Base-by-base conservation (phyloP, 768 basidiomycete species). In the Russula lepida region DNA sequence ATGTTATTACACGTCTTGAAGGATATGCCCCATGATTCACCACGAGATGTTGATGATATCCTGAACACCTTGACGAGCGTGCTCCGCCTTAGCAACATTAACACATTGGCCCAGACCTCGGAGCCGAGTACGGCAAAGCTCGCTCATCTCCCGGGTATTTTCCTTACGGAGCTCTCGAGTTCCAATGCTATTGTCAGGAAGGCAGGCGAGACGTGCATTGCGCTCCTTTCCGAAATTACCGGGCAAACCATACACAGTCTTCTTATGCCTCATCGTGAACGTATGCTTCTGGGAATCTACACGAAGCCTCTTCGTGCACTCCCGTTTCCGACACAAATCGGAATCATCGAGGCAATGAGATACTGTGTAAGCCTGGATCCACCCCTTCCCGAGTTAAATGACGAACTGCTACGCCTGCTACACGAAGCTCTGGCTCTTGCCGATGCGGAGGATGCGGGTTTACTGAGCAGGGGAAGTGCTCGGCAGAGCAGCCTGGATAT, bases 241-340 rank as follows among this genome's bases (percentile, higher is more conserved):
- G 82, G 82, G 13, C 83, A 82, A 64, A 79, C 89, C 1, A 79
- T 89, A 27, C 78, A 83, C 46, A 92, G 94, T 47, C 77, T 98
- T n/a, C 77, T 99, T 51, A 75, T 81, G 71, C 89, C 83, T 17
- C 88, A 94, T 68, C 86, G 92, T 50, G 92, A 94, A 64, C 85
- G 92, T 32, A 86, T 98, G 75, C 78, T 98, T 41, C 82, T 84
- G 19, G 83, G 88, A 2, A 94, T 99, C 66, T 98, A 89, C 75
- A 91, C 89, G n/a, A 98, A 98, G 70, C 97, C 97, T 13, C 80
- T 99, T 21, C 81, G 97, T 55, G 97, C 97, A 0, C 80, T 99
- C 27, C 94, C 94, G 1, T 95, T 98, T 71, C 80, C 88, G 17
- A 92, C 92, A 68, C 97, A 98, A 72, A 97, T 98, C 59, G 97